Base-by-base conservation (phyloP, 345 rosid genomes). In the Carallia brachiata region DNA sequence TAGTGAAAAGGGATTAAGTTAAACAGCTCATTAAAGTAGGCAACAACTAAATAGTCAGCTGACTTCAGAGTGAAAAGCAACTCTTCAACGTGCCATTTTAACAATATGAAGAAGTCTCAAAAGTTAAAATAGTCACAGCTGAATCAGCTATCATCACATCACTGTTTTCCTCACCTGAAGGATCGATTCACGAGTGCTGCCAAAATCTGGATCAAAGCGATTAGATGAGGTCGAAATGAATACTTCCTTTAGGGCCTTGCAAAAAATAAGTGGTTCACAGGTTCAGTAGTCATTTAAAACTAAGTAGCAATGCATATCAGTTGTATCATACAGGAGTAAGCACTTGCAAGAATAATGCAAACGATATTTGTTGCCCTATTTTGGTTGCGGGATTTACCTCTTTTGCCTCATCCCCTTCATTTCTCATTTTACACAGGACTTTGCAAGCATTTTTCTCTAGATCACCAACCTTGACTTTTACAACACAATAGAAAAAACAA, bases 361-460 rank as follows among this genome's bases (percentile, higher is more conserved):
- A 44, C 10, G 17, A 12, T 44, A 44, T 13, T 44, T 44, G 10
- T 44, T 44, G 15, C 50, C 16, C 12, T 44, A 15, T 13, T 44
- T 44, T 44, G 50, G 50, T 67, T 44, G 65, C 55, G 67, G 44
- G 59, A 62, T 60, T 65, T 79, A 91, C 97, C 90, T 89, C 85
- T 81, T 82, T 86, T 62, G 80, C 89, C 53, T 77, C 90, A 72
- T 82, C 83, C 52, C 86, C 94, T 76, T 84, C 86, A 78, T 77
- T 78, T 81, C 84, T 83, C 87, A 91, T 75, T 71, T 85, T 83
- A 85, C 92, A 87, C 63, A 91, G 80, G 52, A 84, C 89, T 73
- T 84, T 84, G 76, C 94, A 89, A 69, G 84, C 88, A 71, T 77
- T 84, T 80, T 79, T 86, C 83, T 89, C 94, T 36, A 84, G 61